These are phyloP conservation scores for Gamsiella multidivaricata DNA, from an alignment of 192 early-diverging fungal species.

Conservation along the genomic window DNA sequence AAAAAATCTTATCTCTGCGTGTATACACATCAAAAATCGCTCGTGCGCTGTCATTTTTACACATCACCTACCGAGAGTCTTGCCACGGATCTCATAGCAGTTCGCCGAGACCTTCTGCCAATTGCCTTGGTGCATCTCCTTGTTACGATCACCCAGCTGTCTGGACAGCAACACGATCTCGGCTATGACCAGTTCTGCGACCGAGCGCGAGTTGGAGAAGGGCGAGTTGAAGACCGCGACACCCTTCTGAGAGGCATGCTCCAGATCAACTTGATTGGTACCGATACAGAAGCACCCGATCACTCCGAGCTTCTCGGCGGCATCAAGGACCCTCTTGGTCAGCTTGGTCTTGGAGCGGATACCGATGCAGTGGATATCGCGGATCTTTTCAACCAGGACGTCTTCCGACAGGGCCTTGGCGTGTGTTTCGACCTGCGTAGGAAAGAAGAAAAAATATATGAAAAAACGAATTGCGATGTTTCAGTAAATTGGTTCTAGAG, in stretches of 20 bases:
- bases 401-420: conserved; percentile 90
- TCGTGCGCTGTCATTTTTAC: too few species aligned
- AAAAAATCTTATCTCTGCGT: too few species aligned
- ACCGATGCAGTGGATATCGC: conserved; percentile 94
- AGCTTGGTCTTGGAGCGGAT: conserved; percentile 96
- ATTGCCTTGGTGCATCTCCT: conserved; percentile 89
- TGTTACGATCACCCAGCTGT: conserved; percentile 94
- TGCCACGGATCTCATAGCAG: conserved; percentile 96
- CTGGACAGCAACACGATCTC: conserved; percentile 92
- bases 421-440: conserved; percentile 80
- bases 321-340: conserved; percentile 86
- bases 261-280: conserved; percentile 83
- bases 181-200: conserved; percentile 95
- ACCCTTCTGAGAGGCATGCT: conserved; percentile 84
- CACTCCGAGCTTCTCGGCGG: conserved; percentile 80
- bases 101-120: conserved; percentile 92
- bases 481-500: not conserved
- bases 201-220: conserved; percentile 95
- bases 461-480: not conserved
- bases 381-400: conserved; percentile 92
- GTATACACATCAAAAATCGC: too few species aligned
- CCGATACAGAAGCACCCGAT: conserved; percentile 63
- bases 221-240: conserved; percentile 99
- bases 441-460: not conserved
- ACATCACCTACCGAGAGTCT: conserved; percentile 71